These are phyloP conservation scores for Aspergillus ochraceus DNA, from an alignment of 2,329 filamentous ascomycete species.

Conservation along the genomic window DNA sequence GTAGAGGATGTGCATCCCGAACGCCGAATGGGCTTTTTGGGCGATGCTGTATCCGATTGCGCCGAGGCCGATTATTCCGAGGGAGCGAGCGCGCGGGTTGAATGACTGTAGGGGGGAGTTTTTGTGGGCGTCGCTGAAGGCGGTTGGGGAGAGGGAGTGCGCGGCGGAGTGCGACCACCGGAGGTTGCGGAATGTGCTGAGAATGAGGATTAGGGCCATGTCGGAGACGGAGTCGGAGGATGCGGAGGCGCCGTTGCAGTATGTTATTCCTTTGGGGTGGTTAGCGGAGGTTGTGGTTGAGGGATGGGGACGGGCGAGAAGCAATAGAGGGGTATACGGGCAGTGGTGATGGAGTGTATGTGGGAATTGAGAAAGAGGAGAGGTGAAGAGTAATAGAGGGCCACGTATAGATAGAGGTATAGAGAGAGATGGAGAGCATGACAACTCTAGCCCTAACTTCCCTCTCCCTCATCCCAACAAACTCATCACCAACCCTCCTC, in stretches of 20 bases:
- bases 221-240: slow-evolving; percentile 73
- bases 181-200: slow-evolving; percentile 68
- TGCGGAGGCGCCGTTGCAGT: slow-evolving; percentile 71
- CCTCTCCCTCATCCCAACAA: too few species aligned
- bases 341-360: neutral
- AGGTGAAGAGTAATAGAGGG: too few species aligned
- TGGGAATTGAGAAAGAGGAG: too few species aligned
- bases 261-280: slow-evolving; percentile 37
- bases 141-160: slow-evolving; percentile 40
- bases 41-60: slow-evolving; percentile 65
- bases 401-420: neutral
- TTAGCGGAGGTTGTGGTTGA: slow-evolving; percentile 7
- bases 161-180: slow-evolving; percentile 64
- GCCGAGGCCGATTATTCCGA: slow-evolving; percentile 70
- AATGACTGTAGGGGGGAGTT: slow-evolving; percentile 60
- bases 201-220: slow-evolving; percentile 67
- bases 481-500: too few species aligned
- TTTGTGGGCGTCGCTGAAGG: slow-evolving; percentile 61
- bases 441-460: neutral
- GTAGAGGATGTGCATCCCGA: slow-evolving; percentile 66
- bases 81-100: slow-evolving; percentile 61
- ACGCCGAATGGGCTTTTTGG: slow-evolving; percentile 56
- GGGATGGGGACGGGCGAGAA: too few species aligned
- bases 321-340: neutral
- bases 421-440: neutral